Base-by-base conservation (phyloP, 2,329 filamentous ascomycete species). In the Exophiala lecanii-corni region DNA sequence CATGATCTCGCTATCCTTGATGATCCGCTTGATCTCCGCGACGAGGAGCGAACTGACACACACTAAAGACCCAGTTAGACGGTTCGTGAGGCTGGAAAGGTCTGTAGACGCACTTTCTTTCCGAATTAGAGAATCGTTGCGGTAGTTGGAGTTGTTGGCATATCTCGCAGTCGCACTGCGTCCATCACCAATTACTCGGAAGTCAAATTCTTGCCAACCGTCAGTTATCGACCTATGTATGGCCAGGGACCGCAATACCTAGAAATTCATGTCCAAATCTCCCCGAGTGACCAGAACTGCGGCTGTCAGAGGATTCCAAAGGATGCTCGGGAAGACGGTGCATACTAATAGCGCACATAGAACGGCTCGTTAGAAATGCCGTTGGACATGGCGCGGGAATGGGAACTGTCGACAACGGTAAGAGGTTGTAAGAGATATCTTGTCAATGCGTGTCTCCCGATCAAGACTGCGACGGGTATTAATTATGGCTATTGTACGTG, bases 61-160 rank as follows among this genome's bases (percentile, higher is more conserved):
- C 92, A 98, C 91, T 97, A n/a, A 13, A 28, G 25, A n/a, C 25
- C 25, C 25, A n/a, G n/a, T n/a, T n/a, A n/a, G n/a, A n/a, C n/a
- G n/a, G n/a, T n/a, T n/a, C n/a, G n/a, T n/a, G 25, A 28, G 25
- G 25, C 7, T 9, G 25, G 25, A n/a, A n/a, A n/a, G n/a, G n/a
- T n/a, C n/a, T n/a, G n/a, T n/a, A n/a, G 20, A 67, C 89, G 57
- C 74, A 96, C 92, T 98, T 74, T 98, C 92, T 89, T 98, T 98
- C 54, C 92, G 85, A 62, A 98, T 98, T 57, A 98, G 73, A 51
- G 89, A 96, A 65, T 98, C 92, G 69, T 98, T 98, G 61, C 92
- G 83, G 71, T 98, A 98, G 70, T 98, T 98, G 45, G 91, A 97
- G 69, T 98, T 98, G 75, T 98, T 98, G 53, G 92, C 92, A 70